Base-by-base conservation (phyloP, 768 basidiomycete genomes). In the Suillus alpinus region DNA sequence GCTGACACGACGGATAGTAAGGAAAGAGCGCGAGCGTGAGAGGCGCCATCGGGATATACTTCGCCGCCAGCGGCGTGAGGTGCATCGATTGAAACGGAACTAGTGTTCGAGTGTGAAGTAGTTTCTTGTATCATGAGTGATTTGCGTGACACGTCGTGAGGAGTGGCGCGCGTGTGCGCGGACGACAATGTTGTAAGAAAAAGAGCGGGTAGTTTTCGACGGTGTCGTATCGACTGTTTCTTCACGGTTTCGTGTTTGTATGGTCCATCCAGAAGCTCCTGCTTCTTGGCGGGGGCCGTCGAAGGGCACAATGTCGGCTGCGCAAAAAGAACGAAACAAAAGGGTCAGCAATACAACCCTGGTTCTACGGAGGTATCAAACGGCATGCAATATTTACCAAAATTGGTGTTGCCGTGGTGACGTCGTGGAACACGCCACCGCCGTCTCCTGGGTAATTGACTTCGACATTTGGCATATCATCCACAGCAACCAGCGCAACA, bases 361-460 rank as follows among this genome's bases (percentile, higher is more conserved):
- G 57, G 44, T 46, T 37, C 56, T 58, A 62, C 43, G 60, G 57
- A 46, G 53, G 37, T 55, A 56, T 56, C 59, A 65, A 26, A 49
- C 62, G 63, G 63, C 68, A 62, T 41, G 50, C 56, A 62, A 64
- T 63, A 60, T 53, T 67, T 71, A 72, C 71, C 71, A 69, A 67
- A 69, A 66, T 66, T 64, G 69, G 65, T 59, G 63, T 70, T 70
- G 66, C 64, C 58, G 58, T 62, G 62, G 50, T 60, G 52, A 72
- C 70, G 64, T 68, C 67, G 66, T 56, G 56, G 58, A 61, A 57
- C 55, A 49, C 23, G 56, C 65, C 61, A 59, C 61, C 58, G 57
- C 52, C 57, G 49, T 64, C 68, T 59, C 53, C 62, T 46, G 60
- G 64, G 63, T 50, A 61, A 34, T 63, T 9, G 20, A 41, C 44